Evolutionary conservation across 148 eudicot genomes (phyloP).

Genomic region (Spergularia bocconei): DNA sequence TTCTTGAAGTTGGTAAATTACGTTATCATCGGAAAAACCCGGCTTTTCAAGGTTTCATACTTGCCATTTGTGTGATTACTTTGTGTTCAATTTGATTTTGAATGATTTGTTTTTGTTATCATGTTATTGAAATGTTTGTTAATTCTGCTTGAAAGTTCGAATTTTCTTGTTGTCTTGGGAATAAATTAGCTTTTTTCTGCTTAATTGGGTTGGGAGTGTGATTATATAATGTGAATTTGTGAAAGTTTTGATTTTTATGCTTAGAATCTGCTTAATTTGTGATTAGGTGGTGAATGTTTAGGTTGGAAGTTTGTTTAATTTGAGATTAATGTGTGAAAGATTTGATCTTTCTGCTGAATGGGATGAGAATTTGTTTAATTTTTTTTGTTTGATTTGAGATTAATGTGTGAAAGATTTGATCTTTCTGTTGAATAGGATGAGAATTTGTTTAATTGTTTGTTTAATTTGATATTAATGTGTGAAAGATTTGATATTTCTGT

Average conservation of each 20-base stretch:
- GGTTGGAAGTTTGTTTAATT: too few species aligned
- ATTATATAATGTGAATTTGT: too few species aligned
- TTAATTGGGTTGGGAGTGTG: too few species aligned
- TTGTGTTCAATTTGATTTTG: background rate
- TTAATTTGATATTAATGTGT: background rate
- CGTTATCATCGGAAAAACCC: slow-evolving; percentile 61
- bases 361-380: background rate
- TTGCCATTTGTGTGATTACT: background rate
- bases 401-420: background rate
- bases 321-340: too few species aligned
- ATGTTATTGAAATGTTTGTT: background rate
- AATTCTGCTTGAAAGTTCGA: too few species aligned
- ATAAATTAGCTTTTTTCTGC: too few species aligned
- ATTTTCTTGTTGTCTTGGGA: too few species aligned
- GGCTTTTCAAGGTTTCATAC: slow-evolving; percentile 55
- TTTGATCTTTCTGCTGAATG: background rate
- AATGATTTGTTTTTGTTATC: background rate
- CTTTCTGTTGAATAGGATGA: too few species aligned
- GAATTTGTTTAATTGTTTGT: too few species aligned
- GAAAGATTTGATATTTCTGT: background rate
- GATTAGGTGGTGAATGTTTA: too few species aligned
- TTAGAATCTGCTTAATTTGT: too few species aligned
- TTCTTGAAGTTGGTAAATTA: slow-evolving; percentile 77
- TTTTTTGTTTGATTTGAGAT: background rate
- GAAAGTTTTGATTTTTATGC: too few species aligned